These are phyloP conservation scores for Cenchrus americanus DNA, from an alignment of 176 grass and related monocot genomes.

Conservation along the genomic window DNA sequence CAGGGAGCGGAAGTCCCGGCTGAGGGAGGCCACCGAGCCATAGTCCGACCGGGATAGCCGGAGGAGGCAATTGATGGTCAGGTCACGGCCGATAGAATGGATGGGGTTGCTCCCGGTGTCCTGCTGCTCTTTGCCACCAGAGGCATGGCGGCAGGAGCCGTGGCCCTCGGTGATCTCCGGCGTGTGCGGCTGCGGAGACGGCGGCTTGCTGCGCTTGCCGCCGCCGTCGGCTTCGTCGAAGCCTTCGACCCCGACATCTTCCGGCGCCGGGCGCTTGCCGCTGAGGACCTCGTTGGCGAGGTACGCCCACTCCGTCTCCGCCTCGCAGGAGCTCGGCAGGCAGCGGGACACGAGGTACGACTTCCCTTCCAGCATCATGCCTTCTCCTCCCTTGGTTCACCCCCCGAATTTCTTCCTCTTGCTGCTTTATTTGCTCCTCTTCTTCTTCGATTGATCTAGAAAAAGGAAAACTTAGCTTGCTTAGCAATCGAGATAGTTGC, in stretches of 20 bases:
- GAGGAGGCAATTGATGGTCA: conserved; percentile 81
- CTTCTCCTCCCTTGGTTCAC: neutral
- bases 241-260: conserved; percentile 43
- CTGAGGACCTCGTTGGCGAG: conserved; percentile 46
- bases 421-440: conserved; percentile 28
- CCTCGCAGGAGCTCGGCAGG: conserved; percentile 60
- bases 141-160: conserved; percentile 21
- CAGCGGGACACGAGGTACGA: conserved; percentile 59
- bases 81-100: conserved; percentile 69
- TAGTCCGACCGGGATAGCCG: conserved; percentile 83
- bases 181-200: conserved; percentile 75
- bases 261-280: conserved; percentile 62
- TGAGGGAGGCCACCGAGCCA: conserved; percentile 73
- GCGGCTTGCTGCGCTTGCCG: conserved; percentile 76
- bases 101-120: conserved; percentile 61
- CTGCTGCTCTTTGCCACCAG: conserved; percentile 28
- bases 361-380: conserved; percentile 83
- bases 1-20: conserved; percentile 67
- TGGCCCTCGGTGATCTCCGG: conserved; percentile 68
- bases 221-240: neutral
- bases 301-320: conserved; percentile 62
- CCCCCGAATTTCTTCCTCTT: neutral
- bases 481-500: conserved; percentile 17
- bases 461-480: conserved; percentile 19
- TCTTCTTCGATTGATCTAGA: conserved; percentile 39